These are phyloP conservation scores for Calamus simplicifolius DNA, from an alignment of 176 grass and related monocot species.

Conservation along the genomic window DNA sequence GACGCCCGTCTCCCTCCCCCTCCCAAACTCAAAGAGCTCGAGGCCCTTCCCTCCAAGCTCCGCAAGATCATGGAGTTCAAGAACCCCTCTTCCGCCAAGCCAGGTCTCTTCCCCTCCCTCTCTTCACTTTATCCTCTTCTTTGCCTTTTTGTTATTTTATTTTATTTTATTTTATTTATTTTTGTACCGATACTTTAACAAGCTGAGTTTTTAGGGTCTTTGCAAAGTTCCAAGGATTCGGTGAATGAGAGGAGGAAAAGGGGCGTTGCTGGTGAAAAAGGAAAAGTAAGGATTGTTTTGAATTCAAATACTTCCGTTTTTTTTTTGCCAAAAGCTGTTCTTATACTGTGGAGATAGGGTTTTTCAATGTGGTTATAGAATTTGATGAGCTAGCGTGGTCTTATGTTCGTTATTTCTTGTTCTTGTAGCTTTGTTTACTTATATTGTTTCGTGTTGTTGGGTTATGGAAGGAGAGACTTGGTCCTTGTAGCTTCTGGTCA, in stretches of 20 bases:
- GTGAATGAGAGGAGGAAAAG: neutral
- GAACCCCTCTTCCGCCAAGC: slow-evolving; percentile 14
- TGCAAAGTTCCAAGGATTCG: neutral
- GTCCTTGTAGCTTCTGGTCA: too few species aligned
- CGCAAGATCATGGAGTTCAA: slow-evolving; percentile 74
- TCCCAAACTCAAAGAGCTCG: slow-evolving; percentile 67
- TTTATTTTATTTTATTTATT: neutral
- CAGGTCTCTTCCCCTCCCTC: neutral
- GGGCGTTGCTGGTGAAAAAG: neutral
- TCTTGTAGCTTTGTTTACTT: too few species aligned
- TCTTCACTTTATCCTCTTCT: neutral
- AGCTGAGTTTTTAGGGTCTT: slow-evolving; percentile 1
- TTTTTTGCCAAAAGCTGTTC: too few species aligned
- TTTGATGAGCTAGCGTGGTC: too few species aligned
- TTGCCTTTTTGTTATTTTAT: neutral
- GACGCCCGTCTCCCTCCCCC: slow-evolving; percentile 48
- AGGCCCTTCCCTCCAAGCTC: slow-evolving; percentile 75
- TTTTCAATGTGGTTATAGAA: too few species aligned
- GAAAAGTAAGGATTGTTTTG: slow-evolving; percentile 8
- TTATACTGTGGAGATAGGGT: too few species aligned
- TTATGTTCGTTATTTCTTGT: too few species aligned
- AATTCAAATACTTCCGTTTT: too few species aligned
- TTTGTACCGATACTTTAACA: too few species aligned
- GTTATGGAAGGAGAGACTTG: too few species aligned
- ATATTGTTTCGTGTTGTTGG: too few species aligned